Conservation (phyloP, 2,329 filamentous ascomycete species). For the Verruconis gallopava region DNA sequence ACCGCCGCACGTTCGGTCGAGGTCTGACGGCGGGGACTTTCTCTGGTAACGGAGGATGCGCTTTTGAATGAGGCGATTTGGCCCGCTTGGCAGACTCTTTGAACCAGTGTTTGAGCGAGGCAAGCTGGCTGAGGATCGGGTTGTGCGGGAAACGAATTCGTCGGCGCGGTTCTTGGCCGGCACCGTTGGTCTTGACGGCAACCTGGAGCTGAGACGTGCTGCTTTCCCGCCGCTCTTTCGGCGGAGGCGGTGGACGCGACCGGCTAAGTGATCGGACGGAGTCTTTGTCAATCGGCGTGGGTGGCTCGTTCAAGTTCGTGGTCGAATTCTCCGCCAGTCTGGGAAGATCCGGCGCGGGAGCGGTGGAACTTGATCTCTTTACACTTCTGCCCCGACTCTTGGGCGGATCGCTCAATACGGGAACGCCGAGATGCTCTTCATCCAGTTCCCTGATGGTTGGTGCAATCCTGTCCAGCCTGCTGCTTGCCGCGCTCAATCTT, state of each 20-base stretch:
- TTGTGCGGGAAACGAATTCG: slow-evolving; percentile 46
- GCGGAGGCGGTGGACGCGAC: slow-evolving; percentile 65
- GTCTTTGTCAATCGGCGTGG: slow-evolving; percentile 67
- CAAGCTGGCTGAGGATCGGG: slow-evolving; percentile 53
- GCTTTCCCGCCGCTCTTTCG: slow-evolving; percentile 76
- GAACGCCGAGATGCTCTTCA: slow-evolving; percentile 49
- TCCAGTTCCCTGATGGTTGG: slow-evolving; percentile 66
- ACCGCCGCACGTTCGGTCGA: slow-evolving; percentile 15
- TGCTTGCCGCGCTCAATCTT: slow-evolving; percentile 79
- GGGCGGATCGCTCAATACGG: slow-evolving; percentile 41
- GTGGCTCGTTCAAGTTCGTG: slow-evolving; percentile 36
- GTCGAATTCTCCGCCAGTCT: slow-evolving; percentile 52
- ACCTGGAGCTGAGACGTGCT: slow-evolving; percentile 73
- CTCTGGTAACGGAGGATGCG: background rate
- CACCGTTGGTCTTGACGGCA: slow-evolving; percentile 40
- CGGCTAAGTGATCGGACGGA: slow-evolving; percentile 64
- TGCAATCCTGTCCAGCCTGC: slow-evolving; percentile 68
- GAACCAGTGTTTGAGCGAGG: slow-evolving; percentile 60
- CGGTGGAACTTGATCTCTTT: slow-evolving; percentile 42
- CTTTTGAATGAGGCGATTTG: slow-evolving; percentile 34
- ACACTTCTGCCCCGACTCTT: slow-evolving; percentile 65
- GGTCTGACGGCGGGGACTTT: slow-evolving; percentile 1
- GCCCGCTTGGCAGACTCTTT: slow-evolving; percentile 53
- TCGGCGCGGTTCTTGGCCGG: slow-evolving; percentile 38
- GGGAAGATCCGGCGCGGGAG: slow-evolving; percentile 39